Percentiles rank a stretch among this genome's conserved stretches.
Conservation (phyloP, 1,284 basidiomycete genomes). For the Abortiporus biennis region DNA sequence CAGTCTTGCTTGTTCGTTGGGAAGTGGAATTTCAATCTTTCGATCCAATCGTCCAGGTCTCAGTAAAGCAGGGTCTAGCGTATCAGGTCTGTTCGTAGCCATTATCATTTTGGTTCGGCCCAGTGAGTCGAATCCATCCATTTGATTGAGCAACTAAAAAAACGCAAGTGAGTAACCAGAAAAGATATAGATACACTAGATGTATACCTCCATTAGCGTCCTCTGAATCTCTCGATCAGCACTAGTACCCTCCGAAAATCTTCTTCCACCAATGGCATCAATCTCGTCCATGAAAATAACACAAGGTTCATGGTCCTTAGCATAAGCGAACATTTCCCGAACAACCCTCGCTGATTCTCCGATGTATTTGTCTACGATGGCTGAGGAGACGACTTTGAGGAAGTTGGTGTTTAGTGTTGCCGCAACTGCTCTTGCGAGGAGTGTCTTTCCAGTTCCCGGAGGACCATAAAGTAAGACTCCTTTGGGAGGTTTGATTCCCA, state of each 20-base stretch:
- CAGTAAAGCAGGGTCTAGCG: slow-evolving; percentile 94
- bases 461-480: slow-evolving; percentile 93
- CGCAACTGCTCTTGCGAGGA: slow-evolving; percentile 93
- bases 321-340: slow-evolving; percentile 98
- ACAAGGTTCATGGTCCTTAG: slow-evolving; percentile 95
- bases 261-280: slow-evolving; percentile 92
- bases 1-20: slow-evolving; percentile 92
- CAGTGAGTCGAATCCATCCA: slow-evolving; percentile 98
- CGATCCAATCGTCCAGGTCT: slow-evolving; percentile 95
- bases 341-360: slow-evolving; percentile 95
- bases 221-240: slow-evolving; percentile 99
- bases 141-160: slow-evolving; percentile 90
- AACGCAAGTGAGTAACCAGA: slow-evolving; percentile 3
- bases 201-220: slow-evolving; percentile 91
- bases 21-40: slow-evolving; percentile 97
- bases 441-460: slow-evolving; percentile 93
- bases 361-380: slow-evolving; percentile 99
- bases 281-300: slow-evolving; percentile 99
- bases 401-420: slow-evolving; percentile 96
- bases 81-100: slow-evolving; percentile 96
- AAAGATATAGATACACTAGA: not conserved
- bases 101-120: slow-evolving; percentile 98
- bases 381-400: slow-evolving; percentile 98
- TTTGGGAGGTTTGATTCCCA: slow-evolving; percentile 95
- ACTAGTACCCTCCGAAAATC: slow-evolving; percentile 97